Base-by-base conservation (phyloP, 768 basidiomycete genomes). In the Agaricus blazei region DNA sequence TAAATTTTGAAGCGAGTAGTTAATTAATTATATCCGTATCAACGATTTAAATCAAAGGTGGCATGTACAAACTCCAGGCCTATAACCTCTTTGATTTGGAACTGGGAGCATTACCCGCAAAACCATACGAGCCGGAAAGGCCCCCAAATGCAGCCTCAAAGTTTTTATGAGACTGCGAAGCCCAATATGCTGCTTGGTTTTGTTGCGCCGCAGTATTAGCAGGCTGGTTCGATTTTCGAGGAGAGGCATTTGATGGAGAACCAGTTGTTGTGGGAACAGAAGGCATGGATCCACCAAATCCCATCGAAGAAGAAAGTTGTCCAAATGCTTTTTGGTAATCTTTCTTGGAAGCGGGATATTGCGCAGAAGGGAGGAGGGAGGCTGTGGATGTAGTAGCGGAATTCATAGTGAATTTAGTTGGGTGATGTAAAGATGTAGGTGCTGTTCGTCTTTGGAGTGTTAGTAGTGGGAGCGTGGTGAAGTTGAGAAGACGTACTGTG, bases 161-260 rank as follows among this genome's bases (percentile, higher is more conserved):
- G 40, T 55, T 55, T 15, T 55, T 55, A 28, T 55, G 47, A 3
- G 54, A 49, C 47, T 55, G 54, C 37, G 54, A 55, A 23, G 46
- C 47, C 54, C 54, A 55, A n/a, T 55, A 55, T 29, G 54, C 54
- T 48, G 54, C 46, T 37, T 48, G 46, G 1, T 26, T 8, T 24
- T 55, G 54, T 47, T 55, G 54, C 37, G 47, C 46, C 19, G 54
- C 27, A 15, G 4, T n/a, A 9, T 31, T 28, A n/a, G n/a, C 6
- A 11, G 40, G 51, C 11, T 36, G 28, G 34, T 36, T n/a, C 28
- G 46, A 52, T 52, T 43, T 19, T 23, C 40, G 28, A 4, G 46
- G 31, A n/a, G 46, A 31, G 7, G 44, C 11, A 11, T 47, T 26
- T 24, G 44, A 8, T 19, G 44, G 44, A 24, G 42, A n/a, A 27